Percentiles rank a stretch among this genome's conserved stretches.
Conservation (phyloP, 2,329 filamentous ascomycete genomes). For the Rhynchosporium graminicola region DNA sequence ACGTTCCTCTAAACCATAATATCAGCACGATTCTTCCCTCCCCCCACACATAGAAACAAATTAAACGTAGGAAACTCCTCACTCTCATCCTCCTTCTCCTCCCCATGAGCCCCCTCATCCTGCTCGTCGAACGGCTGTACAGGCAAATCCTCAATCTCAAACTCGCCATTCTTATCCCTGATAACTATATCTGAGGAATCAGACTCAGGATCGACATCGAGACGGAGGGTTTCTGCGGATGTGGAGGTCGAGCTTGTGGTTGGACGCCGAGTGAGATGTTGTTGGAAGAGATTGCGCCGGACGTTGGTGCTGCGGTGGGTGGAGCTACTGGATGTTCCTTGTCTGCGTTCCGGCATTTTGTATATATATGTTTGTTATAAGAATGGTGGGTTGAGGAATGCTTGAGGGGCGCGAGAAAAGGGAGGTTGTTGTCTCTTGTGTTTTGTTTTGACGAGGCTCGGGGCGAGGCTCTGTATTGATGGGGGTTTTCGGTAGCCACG, state of each 20-base stretch:
- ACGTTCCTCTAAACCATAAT: conserved; percentile 52
- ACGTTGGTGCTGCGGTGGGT: conserved; percentile 38
- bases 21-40: conserved; percentile 30
- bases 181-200: conserved; percentile 59
- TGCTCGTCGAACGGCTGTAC: conserved; percentile 51
- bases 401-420: conserved; percentile 17
- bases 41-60: not conserved
- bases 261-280: conserved; percentile 58
- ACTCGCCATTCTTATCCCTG: conserved; percentile 62
- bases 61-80: conserved; percentile 32
- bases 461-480: conserved; percentile 4
- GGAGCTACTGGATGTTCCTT: conserved; percentile 28
- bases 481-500: not conserved
- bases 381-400: conserved; percentile 6
- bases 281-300: conserved; percentile 61
- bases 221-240: conserved; percentile 50
- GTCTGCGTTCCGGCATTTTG: conserved; percentile 37
- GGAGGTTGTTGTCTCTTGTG: conserved; percentile 18
- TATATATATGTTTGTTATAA: conserved; percentile 1
- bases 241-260: conserved; percentile 46
- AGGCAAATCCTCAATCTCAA: conserved; percentile 60
- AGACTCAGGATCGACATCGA: conserved; percentile 49
- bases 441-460: conserved; percentile 5
- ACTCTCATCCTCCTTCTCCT: conserved; percentile 57
- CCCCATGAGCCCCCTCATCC: conserved; percentile 57